These are phyloP conservation scores for Agrocybe pediades DNA, from an alignment of 768 basidiomycete genomes.

Conservation along the genomic window DNA sequence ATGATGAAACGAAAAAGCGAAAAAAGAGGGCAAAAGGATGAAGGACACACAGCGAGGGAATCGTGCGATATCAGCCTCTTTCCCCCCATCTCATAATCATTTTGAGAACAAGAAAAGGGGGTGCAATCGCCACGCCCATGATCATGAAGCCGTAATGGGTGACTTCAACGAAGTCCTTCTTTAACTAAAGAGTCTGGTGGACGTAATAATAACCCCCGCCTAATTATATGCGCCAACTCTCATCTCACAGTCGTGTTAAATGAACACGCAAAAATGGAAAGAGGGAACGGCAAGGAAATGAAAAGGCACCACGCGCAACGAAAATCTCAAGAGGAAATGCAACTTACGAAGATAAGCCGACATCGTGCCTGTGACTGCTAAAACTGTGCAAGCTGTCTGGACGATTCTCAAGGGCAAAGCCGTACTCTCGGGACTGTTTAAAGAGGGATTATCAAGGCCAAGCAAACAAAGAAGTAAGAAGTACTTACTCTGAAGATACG, in stretches of 20 bases:
- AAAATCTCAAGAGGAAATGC: conserved; percentile 2
- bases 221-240: neutral
- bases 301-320: neutral
- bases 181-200: neutral
- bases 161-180: neutral
- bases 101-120: neutral
- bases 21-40: neutral
- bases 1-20: neutral
- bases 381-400: conserved; percentile 21
- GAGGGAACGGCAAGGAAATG: conserved; percentile 3
- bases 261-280: neutral
- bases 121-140: neutral
- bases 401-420: conserved; percentile 13
- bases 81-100: neutral
- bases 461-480: neutral
- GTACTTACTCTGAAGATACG: neutral
- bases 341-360: conserved; percentile 28
- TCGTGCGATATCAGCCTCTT: neutral
- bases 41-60: neutral
- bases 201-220: neutral
- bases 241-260: neutral
- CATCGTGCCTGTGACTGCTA: conserved; percentile 26
- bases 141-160: neutral
- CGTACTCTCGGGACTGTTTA: neutral
- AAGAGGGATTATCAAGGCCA: neutral